A percentile compares a stretch with the other conserved stretches of the same genome.
Evolutionary conservation across 768 basidiomycete genomes (phyloP).

Genomic region (Kwoniella europaea): DNA sequence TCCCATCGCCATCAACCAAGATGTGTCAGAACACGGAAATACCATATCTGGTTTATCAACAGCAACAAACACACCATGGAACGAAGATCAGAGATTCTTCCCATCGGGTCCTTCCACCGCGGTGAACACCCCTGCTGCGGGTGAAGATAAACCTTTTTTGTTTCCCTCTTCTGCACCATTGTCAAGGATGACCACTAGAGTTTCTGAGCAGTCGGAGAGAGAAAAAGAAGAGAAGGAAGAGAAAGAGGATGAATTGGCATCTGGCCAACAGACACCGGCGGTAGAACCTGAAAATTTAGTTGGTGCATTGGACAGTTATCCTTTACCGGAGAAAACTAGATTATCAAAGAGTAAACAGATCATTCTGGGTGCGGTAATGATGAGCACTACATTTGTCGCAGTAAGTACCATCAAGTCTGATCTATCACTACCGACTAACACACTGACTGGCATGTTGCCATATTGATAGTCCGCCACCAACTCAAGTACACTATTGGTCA

Average conservation of each 20-base stretch:
- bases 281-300: neutral
- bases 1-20: conserved; percentile 1
- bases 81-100: conserved; percentile 16
- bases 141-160: conserved; percentile 25
- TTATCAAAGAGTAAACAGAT: conserved; percentile 11
- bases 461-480: conserved; percentile 21
- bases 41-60: neutral
- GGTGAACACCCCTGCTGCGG: conserved; percentile 17
- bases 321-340: neutral
- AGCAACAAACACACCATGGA: conserved; percentile 5
- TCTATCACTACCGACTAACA: neutral
- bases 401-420: conserved; percentile 4
- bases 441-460: neutral
- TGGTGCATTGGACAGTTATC: conserved; percentile 14
- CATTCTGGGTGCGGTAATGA: conserved; percentile 18
- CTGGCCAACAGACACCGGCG: neutral
- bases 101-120: conserved; percentile 12
- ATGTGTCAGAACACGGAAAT: neutral
- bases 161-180: conserved; percentile 15
- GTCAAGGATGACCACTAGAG: conserved; percentile 15
- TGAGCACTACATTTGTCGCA: conserved; percentile 27
- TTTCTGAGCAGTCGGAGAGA: conserved; percentile 7
- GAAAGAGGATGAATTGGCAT: conserved; percentile 7
- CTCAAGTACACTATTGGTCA: conserved; percentile 12
- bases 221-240: conserved; percentile 1